A percentile compares a stretch with the other conserved stretches of the same genome.
Conservation (phyloP, 345 rosid species). For the Euphorbia lathyris region DNA sequence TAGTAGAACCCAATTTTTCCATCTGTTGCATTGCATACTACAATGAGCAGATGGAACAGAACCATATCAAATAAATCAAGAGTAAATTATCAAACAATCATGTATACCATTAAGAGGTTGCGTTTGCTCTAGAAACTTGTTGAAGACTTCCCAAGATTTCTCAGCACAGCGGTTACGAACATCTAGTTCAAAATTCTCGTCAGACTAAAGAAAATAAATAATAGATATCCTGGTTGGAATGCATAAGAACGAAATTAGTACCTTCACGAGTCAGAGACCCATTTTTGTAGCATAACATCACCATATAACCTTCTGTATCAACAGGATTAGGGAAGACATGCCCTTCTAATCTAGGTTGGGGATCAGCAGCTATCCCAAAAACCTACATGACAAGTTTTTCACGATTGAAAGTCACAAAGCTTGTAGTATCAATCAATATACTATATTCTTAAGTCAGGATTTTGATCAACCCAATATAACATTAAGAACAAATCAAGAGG, state of each 20-base stretch:
- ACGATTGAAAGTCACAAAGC: constrained; percentile 1
- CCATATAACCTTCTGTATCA: constrained; percentile 88
- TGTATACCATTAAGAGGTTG: constrained; percentile 69
- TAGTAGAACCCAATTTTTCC: constrained; percentile 96
- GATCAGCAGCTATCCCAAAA: constrained; percentile 74
- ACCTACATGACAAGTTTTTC: constrained; percentile 47
- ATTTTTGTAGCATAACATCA: constrained; percentile 83
- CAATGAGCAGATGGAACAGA: constrained; percentile 29
- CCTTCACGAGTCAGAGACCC: constrained; percentile 96
- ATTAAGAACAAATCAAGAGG: background rate
- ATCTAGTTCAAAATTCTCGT: constrained; percentile 32
- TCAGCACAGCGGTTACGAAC: constrained; percentile 63
- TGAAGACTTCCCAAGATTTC: constrained; percentile 80
- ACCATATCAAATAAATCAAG: constrained; percentile 9
- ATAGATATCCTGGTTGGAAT: constrained; percentile 7
- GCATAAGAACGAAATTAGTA: constrained; percentile 17
- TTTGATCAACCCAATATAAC: background rate
- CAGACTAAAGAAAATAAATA: constrained; percentile 1
- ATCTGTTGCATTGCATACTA: constrained; percentile 36
- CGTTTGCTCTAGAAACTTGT: constrained; percentile 64
- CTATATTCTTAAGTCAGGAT: no score
- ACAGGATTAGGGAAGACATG: constrained; percentile 90
- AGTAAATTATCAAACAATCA: background rate
- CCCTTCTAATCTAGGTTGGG: constrained; percentile 78
- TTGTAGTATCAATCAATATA: background rate